Base-by-base conservation (phyloP, 345 rosid species). In the Eucalyptus tenuipes region DNA sequence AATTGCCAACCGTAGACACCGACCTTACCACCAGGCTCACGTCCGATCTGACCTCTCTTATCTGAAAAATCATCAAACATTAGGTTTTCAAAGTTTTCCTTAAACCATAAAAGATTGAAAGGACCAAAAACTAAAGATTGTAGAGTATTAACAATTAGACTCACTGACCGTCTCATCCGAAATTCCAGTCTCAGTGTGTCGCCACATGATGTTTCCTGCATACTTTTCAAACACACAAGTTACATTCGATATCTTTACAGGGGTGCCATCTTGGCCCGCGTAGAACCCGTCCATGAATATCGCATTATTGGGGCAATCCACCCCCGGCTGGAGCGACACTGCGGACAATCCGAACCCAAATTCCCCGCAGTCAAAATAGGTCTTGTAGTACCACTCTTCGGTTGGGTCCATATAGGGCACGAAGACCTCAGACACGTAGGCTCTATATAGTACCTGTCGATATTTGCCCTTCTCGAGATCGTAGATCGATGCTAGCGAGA, bases 391-490 rank as follows among this genome's bases (percentile, higher is more conserved):
- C 98, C 99, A 96, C 27, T 95, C 99, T 31, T 49, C 92, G 0
- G 94, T 94, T 2, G 98, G 98, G 91, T 96, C 97, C 97, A 94
- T 95, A 45, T 95, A 95, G 12, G 98, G 99, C 37, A 96, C 99
- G 88, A 95, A 96, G 31, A 96, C 94, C 91, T 96, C 98, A 3
- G 99, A 94, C 40, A 94, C 92, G 88, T 95, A 95, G 20, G 96
- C 96, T 91, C 91, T 94, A 13, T 94, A 95, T 17, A 95, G 86
- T 49, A 96, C 96, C 40, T 86, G 87, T 12, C 96, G 92, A 47
- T 52, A 89, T 55, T 88, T 91, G 53, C 92, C 91, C 49, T 59
- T 82, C 52, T 44, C 90, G 20, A 92, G 79, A 27, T 96, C 98
- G 59, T 91, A 91, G 68, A 96, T 88, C 25, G 95, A 94, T 86